Conservation (phyloP, 2,329 filamentous ascomycete species). For the Fusarium tupiense region DNA sequence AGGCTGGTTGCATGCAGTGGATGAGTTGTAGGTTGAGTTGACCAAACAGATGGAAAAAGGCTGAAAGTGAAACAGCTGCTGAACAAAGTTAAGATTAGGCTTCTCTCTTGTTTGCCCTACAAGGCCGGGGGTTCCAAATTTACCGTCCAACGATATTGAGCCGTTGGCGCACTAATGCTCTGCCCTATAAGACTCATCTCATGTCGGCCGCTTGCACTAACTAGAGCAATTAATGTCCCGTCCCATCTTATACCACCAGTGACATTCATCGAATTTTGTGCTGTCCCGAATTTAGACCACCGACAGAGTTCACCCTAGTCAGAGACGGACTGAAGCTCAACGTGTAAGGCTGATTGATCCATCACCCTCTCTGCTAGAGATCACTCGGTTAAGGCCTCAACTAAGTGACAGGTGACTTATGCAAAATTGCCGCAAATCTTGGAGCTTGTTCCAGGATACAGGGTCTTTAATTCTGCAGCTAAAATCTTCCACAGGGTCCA, state of each 20-base stretch:
- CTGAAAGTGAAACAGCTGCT: conserved; percentile 33
- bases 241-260: not conserved
- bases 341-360: conserved; percentile 13
- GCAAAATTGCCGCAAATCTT: conserved; percentile 21
- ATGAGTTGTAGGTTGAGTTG: not conserved
- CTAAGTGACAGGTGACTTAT: not conserved
- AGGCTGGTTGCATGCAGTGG: conserved; percentile 1
- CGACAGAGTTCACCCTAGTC: not conserved
- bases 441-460: not conserved
- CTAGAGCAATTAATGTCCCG: not conserved
- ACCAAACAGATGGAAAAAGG: conserved; percentile 8
- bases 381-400: not conserved
- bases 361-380: not conserved
- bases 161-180: conserved; percentile 11
- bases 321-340: not conserved
- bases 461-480: conserved; percentile 9
- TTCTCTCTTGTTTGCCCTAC: conserved; percentile 23
- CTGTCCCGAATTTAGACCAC: not conserved
- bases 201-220: conserved; percentile 2
- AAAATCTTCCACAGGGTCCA: not conserved
- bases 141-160: conserved; percentile 15
- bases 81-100: conserved; percentile 38
- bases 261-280: not conserved
- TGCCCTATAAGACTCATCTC: conserved; percentile 15
- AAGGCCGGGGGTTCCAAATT: conserved; percentile 30